Evolutionary conservation across 768 basidiomycete genomes (phyloP), one percentile per base, ranked within the genome.

Genomic region (Tulasnella sp.): DNA sequence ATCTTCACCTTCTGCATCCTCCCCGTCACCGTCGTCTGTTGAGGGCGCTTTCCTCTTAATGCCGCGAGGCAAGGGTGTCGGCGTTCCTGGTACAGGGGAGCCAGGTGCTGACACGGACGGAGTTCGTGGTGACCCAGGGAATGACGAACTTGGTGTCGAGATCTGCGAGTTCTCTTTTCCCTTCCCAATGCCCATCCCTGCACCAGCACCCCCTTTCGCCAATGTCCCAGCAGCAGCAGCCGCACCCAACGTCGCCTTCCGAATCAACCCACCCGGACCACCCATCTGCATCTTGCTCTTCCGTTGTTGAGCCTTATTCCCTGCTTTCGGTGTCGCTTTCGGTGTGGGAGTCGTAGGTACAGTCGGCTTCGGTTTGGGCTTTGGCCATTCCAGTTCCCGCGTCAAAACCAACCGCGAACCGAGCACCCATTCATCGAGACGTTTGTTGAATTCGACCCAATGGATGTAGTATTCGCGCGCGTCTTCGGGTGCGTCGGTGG

Each of bases 401-500:
- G 75, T 78, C 47, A 94, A 76, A 43, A 98, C 80, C 59, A 99
- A 79, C 42, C 95, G 82, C 1, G 88, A 85, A 15, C 88, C 90
- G 13, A 86, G 74, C 23, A 99, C 86, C 96, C 96, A 99, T 56
- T 96, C 96, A 69, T 99, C 96, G 42, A 98, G 77, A 63, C 96
- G 93, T 71, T 99, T 99, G 77, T 99, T 99, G 79, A 97, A 98
- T 64, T 90, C 83, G 66, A 97, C 92, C 85, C 95, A 99, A 68
- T 99, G 96, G 19, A 98, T 91, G 68, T 98, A 99, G 76, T 84
- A 98, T 71, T 98, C 94, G 71, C 82, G 80, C 66, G 86, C 84
- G 70, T 92, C 89, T 67, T 85, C 85, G 8, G 81, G 79, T 43
- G 72, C 67, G n/a, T 76, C 76, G 42, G 78, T 76, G 45, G 73